phyloP scores from a whole-genome alignment of 345 rosid genomes.

The Iberis pinnata region DNA sequence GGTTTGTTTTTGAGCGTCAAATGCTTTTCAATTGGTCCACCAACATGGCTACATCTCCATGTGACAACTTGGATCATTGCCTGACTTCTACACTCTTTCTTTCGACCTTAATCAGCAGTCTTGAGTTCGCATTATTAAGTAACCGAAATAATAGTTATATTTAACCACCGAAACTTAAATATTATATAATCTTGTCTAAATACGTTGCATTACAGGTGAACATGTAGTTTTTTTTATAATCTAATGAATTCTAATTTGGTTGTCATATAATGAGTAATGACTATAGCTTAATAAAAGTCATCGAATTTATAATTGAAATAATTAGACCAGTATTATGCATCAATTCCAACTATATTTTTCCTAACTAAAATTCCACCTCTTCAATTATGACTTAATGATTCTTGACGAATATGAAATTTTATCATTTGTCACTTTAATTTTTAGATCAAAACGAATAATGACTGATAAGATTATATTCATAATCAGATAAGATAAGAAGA shows the following conservation, averaged over 20 bases:
- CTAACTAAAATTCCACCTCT: background rate
- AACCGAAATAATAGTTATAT: constrained; percentile 1
- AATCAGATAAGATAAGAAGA: too few species aligned
- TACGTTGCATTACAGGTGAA: constrained; percentile 29
- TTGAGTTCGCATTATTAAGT: constrained; percentile 23
- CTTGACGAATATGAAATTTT: too few species aligned
- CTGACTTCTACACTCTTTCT: constrained; percentile 20
- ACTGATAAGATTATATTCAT: too few species aligned
- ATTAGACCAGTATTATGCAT: background rate
- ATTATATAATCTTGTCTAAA: constrained; percentile 5
- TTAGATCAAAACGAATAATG: too few species aligned
- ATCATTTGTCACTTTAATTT: too few species aligned
- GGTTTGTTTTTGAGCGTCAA: constrained; percentile 14
- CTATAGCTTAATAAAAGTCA: background rate
- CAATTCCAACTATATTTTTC: too few species aligned
- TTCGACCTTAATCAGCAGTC: constrained; percentile 16
- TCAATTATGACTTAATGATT: background rate
- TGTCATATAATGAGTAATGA: constrained; percentile 1
- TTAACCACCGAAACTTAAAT: constrained; percentile 13
- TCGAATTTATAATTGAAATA: background rate
- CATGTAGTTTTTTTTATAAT: constrained; percentile 20
- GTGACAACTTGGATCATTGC: constrained; percentile 29
- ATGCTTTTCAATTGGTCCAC: constrained; percentile 32
- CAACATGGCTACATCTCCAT: constrained; percentile 29
- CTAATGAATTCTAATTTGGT: background rate